phyloP scores from a whole-genome alignment of 129 eudicot genomes.

The Lonicera japonica region DNA sequence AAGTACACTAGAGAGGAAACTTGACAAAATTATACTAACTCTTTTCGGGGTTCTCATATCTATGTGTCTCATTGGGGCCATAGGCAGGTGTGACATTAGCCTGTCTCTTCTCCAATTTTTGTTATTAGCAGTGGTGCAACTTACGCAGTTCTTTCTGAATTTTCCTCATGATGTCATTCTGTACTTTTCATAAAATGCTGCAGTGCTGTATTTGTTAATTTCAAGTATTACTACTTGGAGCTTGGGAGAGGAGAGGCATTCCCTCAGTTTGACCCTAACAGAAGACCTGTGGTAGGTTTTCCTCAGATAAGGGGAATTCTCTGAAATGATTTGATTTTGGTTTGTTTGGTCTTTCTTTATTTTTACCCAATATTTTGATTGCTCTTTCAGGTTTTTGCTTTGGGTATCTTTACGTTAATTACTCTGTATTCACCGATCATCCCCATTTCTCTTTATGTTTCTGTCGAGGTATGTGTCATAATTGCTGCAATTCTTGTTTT shows the following conservation, averaged over 20 bases:
- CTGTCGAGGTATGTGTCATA: conserved; percentile 67
- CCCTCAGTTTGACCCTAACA: conserved; percentile 72
- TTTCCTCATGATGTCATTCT: conserved; percentile 10
- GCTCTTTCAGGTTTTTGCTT: conserved; percentile 53
- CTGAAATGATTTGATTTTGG: neutral
- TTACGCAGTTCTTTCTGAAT: neutral
- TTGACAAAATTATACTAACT: conserved; percentile 81
- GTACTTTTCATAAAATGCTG: conserved; percentile 19
- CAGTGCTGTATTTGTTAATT: conserved; percentile 80
- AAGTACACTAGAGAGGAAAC: conserved; percentile 94
- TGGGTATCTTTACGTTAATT: conserved; percentile 87
- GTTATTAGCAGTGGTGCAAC: neutral
- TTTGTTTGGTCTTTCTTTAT: neutral
- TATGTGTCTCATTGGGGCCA: conserved; percentile 92
- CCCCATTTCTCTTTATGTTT: conserved; percentile 97
- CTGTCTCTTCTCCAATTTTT: conserved; percentile 9
- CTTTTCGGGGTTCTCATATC: conserved; percentile 71
- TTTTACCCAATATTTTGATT: conserved; percentile 12
- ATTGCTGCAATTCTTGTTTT: conserved; percentile 9
- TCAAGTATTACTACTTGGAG: conserved; percentile 61
- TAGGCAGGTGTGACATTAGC: conserved; percentile 69
- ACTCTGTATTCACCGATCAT: conserved; percentile 93
- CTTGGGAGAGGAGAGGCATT: conserved; percentile 42
- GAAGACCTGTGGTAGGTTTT: conserved; percentile 69
- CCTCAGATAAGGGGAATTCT: neutral